Conservation (phyloP, 2,329 filamentous ascomycete species). For the Colletotrichum cuscutae region DNA sequence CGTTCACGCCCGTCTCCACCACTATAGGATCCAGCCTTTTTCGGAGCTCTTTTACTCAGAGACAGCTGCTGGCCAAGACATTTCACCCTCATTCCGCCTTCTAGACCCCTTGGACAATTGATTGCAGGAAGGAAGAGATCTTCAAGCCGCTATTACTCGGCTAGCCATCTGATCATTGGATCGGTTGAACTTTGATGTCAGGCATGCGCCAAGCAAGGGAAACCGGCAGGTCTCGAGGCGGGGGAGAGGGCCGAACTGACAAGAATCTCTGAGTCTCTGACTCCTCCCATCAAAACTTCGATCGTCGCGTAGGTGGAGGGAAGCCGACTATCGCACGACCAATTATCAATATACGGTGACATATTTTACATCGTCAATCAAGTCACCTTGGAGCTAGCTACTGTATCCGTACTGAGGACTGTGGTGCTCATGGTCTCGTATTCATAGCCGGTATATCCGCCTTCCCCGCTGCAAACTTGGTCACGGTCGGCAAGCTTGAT, state of each 20-base stretch:
- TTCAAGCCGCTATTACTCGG: not conserved
- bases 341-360: slow-evolving; percentile 29
- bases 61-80: not conserved
- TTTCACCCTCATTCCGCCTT: slow-evolving; percentile 2
- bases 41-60: not conserved
- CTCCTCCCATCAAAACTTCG: slow-evolving; percentile 19
- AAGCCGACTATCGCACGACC: slow-evolving; percentile 22
- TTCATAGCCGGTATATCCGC: not conserved
- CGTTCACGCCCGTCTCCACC: not conserved
- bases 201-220: slow-evolving; percentile 9
- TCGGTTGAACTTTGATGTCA: slow-evolving; percentile 22
- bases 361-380: not conserved
- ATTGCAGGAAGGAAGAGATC: not conserved
- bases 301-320: slow-evolving; percentile 32
- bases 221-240: not conserved
- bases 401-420: not conserved
- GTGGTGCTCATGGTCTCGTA: not conserved
- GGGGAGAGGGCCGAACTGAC: not conserved
- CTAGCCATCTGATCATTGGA: slow-evolving; percentile 20
- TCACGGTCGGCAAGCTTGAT: not conserved
- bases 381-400: not conserved
- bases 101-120: slow-evolving; percentile 13
- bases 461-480: not conserved
- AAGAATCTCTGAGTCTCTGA: slow-evolving; percentile 21
- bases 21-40: not conserved